phyloP scores from a whole-genome alignment of 2,329 filamentous ascomycete genomes.

The Beauveria sp. region DNA sequence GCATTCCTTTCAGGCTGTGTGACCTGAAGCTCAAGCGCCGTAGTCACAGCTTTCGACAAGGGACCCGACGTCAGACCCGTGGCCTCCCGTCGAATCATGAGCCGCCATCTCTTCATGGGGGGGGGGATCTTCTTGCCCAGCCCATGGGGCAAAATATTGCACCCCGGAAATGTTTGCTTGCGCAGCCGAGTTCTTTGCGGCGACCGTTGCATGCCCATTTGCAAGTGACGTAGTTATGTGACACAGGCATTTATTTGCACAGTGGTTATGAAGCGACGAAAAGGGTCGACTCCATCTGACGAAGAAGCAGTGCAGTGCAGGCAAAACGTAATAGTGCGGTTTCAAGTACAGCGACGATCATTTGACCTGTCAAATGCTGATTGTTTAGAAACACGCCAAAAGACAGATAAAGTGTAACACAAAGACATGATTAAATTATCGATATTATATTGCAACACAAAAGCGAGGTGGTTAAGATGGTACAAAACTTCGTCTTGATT shows the following conservation, averaged over 20 bases:
- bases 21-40: background rate
- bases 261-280: background rate
- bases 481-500: no score
- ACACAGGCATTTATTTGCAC: background rate
- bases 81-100: background rate
- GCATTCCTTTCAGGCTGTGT: background rate
- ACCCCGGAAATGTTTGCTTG: no score
- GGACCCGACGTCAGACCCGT: no score
- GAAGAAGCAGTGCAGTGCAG: background rate
- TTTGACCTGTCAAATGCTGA: background rate
- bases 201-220: background rate
- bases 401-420: no score
- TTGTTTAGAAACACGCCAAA: no score
- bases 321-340: conserved; percentile 8
- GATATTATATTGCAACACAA: no score
- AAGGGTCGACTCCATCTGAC: background rate
- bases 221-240: background rate
- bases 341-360: conserved; percentile 6
- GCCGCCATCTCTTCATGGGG: background rate
- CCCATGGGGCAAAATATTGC: no score
- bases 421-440: no score
- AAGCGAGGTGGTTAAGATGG: no score
- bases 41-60: no score
- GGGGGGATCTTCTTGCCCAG: background rate
- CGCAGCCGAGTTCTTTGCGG: background rate